These are phyloP conservation scores for Vitis hybrid DNA, from an alignment of 177 flowering plant genomes.

Conservation along the genomic window DNA sequence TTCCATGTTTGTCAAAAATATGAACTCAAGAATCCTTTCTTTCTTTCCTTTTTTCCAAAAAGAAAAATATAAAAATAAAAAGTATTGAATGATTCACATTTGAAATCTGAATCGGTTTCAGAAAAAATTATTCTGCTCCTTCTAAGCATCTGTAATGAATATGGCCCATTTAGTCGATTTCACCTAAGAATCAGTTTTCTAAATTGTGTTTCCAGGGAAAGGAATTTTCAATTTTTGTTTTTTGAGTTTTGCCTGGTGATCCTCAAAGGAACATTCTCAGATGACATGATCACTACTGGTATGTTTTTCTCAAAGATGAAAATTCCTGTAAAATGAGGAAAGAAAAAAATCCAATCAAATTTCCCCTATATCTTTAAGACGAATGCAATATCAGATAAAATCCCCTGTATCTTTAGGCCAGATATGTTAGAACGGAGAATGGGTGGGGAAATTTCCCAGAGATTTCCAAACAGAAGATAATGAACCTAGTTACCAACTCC, in stretches of 20 bases:
- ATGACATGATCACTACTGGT: conserved; percentile 94
- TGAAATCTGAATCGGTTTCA: too few relatives aligned
- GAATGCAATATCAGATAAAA: too few relatives aligned
- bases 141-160: conserved; percentile 69
- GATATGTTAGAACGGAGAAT: too few relatives aligned
- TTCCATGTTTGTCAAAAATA: conserved; percentile 22
- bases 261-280: conserved; percentile 89
- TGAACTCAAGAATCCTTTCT: conserved; percentile 71
- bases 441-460: too few relatives aligned
- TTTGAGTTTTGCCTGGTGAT: conserved; percentile 61
- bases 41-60: conserved; percentile 15
- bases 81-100: too few relatives aligned
- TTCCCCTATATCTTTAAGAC: too few relatives aligned
- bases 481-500: too few relatives aligned
- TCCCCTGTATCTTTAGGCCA: too few relatives aligned
- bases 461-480: too few relatives aligned
- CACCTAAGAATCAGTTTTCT: neutral
- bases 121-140: conserved; percentile 62
- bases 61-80: conserved; percentile 13
- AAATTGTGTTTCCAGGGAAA: neutral
- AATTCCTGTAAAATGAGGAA: conserved; percentile 50
- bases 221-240: neutral
- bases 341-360: neutral
- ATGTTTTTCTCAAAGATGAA: conserved; percentile 57
- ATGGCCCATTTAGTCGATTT: neutral